Evolutionary conservation across 2,329 filamentous ascomycete genomes (phyloP), one percentile per base, ranked within the genome.

Genomic region (Aureobasidium sp.): DNA sequence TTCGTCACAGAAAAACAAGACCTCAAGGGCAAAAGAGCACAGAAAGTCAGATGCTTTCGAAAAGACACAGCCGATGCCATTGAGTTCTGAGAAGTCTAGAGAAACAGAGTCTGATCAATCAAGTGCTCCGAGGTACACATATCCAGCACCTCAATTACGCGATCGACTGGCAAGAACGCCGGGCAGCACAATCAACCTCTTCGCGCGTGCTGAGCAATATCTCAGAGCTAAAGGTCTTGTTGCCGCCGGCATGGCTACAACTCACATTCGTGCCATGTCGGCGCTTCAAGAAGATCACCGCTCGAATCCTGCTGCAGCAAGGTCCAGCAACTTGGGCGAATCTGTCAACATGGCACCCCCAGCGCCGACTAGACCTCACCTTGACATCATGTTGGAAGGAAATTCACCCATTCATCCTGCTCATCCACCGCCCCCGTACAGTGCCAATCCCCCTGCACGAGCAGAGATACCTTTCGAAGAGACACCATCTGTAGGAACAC

Each of bases 401-500:
- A 40, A 24, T 25, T 39, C 47, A n/a, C 45, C 45, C 17, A 3
- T 50, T 25, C 35, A 38, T 22, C 47, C 47, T 17, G 3, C 35
- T 17, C 47, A 50, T 32, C 47, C 47, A n/a, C 47, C 47, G 39
- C 47, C 47, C 6, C 47, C 34, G 8, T 50, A 50, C 47, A 50
- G 35, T 12, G 47, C 47, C 12, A 24, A 40, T 3, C 47, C 47
- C 3, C 27, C 29, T 27, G 22, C 19, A 2, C 35, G 16, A 14
- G 35, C 35, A 34, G 27, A 6, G 29, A 50, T 22, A 4, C 25
- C 19, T 29, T 21, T 16, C n/a, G n/a, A n/a, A n/a, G n/a, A n/a
- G n/a, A n/a, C n/a, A n/a, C n/a, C n/a, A n/a, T n/a, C n/a, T n/a
- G n/a, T 37, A 8, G 25, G 27, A 8, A 35, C 48, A 25, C 34